A percentile compares a stretch with the other conserved stretches of the same genome.
Evolutionary conservation across 2,329 filamentous ascomycete species (phyloP).

Genomic region (Neofusicoccum umdonicola): DNA sequence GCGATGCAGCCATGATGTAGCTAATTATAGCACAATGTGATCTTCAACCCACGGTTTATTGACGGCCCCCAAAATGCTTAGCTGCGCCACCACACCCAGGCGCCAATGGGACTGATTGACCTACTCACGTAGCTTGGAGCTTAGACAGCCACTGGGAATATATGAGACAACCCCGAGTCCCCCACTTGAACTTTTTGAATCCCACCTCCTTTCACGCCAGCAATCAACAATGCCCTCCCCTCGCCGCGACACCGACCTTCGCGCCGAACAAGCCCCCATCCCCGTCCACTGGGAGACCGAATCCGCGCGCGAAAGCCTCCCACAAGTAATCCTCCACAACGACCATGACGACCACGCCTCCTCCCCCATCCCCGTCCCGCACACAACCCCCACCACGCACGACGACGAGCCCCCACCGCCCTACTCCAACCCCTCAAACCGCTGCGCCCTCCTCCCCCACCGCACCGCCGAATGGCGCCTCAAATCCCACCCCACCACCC

Average conservation of each 20-base stretch:
- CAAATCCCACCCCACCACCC: background rate
- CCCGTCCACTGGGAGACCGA: background rate
- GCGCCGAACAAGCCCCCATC: background rate
- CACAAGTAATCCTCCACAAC: background rate
- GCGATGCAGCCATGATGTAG: too few relatives aligned
- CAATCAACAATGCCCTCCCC: too few relatives aligned
- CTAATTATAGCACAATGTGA: too few relatives aligned
- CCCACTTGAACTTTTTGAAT: too few relatives aligned
- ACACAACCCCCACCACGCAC: background rate
- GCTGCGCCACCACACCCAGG: background rate
- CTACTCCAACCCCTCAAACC: background rate
- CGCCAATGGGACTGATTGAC: background rate
- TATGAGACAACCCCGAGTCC: too few relatives aligned
- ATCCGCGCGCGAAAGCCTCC: too few relatives aligned
- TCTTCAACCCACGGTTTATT: too few relatives aligned
- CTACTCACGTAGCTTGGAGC: too few relatives aligned
- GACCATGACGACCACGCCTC: background rate
- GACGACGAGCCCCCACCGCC: background rate
- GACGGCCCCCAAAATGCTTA: background rate
- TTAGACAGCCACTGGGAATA: too few relatives aligned
- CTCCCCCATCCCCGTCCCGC: background rate
- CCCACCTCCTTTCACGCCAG: too few relatives aligned
- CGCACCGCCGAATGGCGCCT: background rate
- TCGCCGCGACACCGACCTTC: too few relatives aligned
- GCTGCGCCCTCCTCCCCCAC: background rate